These are phyloP conservation scores for Diplodia seriata DNA, from an alignment of 2,329 filamentous ascomycete genomes.

Conservation along the genomic window DNA sequence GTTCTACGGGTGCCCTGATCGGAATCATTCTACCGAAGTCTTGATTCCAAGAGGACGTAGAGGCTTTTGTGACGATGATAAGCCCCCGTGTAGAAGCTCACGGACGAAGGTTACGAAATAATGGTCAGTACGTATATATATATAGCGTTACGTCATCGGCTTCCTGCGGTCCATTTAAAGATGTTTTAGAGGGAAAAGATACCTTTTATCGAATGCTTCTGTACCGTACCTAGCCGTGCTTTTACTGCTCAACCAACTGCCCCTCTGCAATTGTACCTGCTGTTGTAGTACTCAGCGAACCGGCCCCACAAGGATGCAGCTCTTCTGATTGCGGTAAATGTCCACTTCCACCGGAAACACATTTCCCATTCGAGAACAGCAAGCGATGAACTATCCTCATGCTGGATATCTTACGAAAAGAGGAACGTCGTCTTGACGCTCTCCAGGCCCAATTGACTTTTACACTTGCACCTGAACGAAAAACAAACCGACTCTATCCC, in stretches of 20 bases:
- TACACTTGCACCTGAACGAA: not conserved
- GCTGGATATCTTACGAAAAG: conserved; percentile 1
- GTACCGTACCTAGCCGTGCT: not conserved
- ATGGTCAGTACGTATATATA: not conserved
- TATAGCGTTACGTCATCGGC: not conserved
- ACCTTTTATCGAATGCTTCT: not conserved
- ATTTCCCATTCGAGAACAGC: not conserved
- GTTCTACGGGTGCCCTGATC: not conserved
- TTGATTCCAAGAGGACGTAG: not conserved
- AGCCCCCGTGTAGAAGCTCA: not conserved
- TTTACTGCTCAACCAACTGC: not conserved
- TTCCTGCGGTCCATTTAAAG: not conserved
- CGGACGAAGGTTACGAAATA: not conserved
- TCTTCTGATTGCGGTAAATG: not conserved
- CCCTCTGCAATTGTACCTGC: not conserved
- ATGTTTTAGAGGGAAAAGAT: not conserved
- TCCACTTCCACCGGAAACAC: not conserved
- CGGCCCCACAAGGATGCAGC: not conserved
- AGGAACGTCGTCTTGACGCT: not conserved
- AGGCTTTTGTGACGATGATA: not conserved
- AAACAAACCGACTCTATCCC: not conserved
- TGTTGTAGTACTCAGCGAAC: not conserved
- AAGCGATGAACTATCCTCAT: not conserved
- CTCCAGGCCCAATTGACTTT: not conserved
- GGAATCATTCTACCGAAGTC: not conserved